phyloP scores from a whole-genome alignment of 2,329 filamentous ascomycete genomes.

The Simplicillium sp. region DNA sequence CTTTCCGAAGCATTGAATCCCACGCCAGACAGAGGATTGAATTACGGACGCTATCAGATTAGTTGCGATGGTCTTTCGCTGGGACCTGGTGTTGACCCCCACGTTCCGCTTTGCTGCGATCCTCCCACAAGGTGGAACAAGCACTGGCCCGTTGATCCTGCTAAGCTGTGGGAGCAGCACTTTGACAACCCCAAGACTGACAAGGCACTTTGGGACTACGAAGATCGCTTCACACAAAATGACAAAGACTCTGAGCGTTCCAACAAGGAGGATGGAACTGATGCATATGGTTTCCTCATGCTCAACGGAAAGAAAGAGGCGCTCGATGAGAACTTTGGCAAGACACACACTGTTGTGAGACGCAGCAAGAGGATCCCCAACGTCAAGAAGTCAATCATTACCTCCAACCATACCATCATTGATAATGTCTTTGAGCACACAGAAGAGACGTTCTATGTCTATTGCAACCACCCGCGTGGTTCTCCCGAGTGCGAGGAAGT shows the following conservation, averaged over 20 bases:
- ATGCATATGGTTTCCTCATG: constrained; percentile 21
- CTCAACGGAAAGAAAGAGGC: constrained; percentile 17
- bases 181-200: neutral
- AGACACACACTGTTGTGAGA: constrained; percentile 12
- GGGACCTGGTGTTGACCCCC: too few species aligned
- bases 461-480: constrained; percentile 15
- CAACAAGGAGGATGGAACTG: constrained; percentile 11
- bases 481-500: constrained; percentile 11
- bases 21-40: neutral
- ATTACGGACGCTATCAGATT: too few species aligned
- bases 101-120: too few species aligned
- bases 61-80: too few species aligned
- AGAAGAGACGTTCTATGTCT: constrained; percentile 16
- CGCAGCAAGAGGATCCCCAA: constrained; percentile 3
- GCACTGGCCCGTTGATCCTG: constrained; percentile 17
- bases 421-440: constrained; percentile 16
- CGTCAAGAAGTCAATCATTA: constrained; percentile 13
- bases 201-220: neutral
- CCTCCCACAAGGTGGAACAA: constrained; percentile 5
- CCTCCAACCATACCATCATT: constrained; percentile 15
- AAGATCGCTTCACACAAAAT: neutral
- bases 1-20: constrained; percentile 5
- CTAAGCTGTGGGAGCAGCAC: constrained; percentile 11
- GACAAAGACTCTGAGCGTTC: constrained; percentile 1
- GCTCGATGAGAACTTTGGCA: constrained; percentile 15